phyloP scores from a whole-genome alignment of 2,329 filamentous ascomycete genomes.

The Ambrosiella cleistominuta region DNA sequence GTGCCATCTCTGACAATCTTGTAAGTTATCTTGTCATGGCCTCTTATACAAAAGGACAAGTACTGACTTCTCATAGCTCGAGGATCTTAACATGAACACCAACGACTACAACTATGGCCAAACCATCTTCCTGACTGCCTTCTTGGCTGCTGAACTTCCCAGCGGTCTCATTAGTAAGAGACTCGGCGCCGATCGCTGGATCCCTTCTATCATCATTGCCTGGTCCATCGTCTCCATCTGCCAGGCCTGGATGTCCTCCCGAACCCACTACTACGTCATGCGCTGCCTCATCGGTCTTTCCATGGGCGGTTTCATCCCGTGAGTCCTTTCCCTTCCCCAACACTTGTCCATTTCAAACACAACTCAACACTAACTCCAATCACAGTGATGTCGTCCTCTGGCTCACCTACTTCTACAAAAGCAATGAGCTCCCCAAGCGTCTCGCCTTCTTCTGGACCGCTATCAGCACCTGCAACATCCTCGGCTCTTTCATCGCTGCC shows the following conservation, averaged over 20 bases:
- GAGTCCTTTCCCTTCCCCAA: conserved; percentile 14
- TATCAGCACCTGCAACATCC: conserved; percentile 16
- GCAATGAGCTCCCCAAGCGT: conserved; percentile 18
- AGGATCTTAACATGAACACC: conserved; percentile 25
- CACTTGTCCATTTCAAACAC: no score
- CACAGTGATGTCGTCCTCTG: conserved; percentile 18
- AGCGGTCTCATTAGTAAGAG: conserved; percentile 33
- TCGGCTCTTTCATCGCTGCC: conserved; percentile 30
- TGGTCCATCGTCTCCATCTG: conserved; percentile 25
- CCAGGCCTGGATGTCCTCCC: conserved; percentile 22
- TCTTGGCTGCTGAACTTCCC: conserved; percentile 30
- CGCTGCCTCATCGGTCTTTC: conserved; percentile 28
- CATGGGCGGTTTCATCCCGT: conserved; percentile 34
- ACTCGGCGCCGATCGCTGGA: conserved; percentile 30
- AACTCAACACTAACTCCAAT: background rate
- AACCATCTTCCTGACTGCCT: conserved; percentile 27
- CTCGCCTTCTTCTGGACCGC: conserved; percentile 20
- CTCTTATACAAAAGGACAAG: background rate
- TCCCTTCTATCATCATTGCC: conserved; percentile 24
- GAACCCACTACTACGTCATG: conserved; percentile 24
- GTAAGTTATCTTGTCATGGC: conserved; percentile 12
- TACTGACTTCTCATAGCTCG: conserved; percentile 16
- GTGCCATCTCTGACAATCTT: conserved; percentile 25
- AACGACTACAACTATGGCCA: conserved; percentile 30
- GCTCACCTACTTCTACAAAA: conserved; percentile 21